Conservation (phyloP, 495 filamentous ascomycete genomes). For the Penicillium canescens region DNA sequence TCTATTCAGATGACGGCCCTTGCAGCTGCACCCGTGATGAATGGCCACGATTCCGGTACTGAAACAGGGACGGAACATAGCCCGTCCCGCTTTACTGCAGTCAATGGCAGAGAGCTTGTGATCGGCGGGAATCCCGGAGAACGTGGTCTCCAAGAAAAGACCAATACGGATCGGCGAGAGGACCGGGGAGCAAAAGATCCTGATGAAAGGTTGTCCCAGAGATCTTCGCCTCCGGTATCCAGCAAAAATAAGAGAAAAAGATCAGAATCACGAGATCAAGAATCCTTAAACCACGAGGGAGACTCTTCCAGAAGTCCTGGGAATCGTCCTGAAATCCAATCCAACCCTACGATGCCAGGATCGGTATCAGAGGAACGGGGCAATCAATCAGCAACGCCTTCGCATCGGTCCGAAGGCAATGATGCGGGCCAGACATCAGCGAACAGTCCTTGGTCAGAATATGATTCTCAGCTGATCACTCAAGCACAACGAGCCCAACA, state of each 20-base stretch:
- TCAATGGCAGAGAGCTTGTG: slow-evolving; percentile 47
- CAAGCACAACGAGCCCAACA: slow-evolving; percentile 48
- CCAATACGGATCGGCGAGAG: slow-evolving; percentile 5
- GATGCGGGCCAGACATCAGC: slow-evolving; percentile 32
- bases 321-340: slow-evolving; percentile 9
- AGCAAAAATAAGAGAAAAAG: slow-evolving; percentile 42
- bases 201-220: slow-evolving; percentile 26
- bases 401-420: slow-evolving; percentile 31
- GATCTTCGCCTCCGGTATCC: slow-evolving; percentile 28
- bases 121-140: slow-evolving; percentile 11
- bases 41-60: slow-evolving; percentile 36
- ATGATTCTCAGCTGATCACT: slow-evolving; percentile 41
- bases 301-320: slow-evolving; percentile 21
- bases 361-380: slow-evolving; percentile 28
- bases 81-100: slow-evolving; percentile 54
- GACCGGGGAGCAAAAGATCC: slow-evolving; percentile 16
- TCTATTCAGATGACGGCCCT: slow-evolving; percentile 43
- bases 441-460: slow-evolving; percentile 41
- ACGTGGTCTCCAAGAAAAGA: background rate
- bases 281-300: slow-evolving; percentile 14
- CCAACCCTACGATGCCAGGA: slow-evolving; percentile 17
- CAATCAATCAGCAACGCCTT: slow-evolving; percentile 23
- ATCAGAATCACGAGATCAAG: slow-evolving; percentile 38
- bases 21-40: slow-evolving; percentile 38
- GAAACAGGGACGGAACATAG: slow-evolving; percentile 47